Evolutionary conservation across 73 alveolate genomes (phyloP).

Genomic region (Paramecium biaurelia): DNA sequence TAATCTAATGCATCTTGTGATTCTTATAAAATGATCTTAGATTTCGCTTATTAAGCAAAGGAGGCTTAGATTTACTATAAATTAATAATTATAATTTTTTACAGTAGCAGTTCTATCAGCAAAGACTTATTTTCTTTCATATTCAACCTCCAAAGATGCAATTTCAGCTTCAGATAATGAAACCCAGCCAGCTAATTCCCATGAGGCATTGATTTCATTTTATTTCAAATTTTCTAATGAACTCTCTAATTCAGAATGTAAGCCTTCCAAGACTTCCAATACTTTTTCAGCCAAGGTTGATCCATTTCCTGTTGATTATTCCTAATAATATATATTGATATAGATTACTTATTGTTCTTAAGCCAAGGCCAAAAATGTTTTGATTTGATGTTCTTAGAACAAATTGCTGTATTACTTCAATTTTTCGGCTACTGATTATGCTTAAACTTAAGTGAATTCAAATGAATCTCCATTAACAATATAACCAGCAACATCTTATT

Average conservation of each 20-base stretch:
- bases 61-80: constrained; percentile 32
- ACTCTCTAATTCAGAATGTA: not conserved
- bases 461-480: constrained; percentile 18
- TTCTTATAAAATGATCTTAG: constrained; percentile 26
- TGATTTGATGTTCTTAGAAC: constrained; percentile 39
- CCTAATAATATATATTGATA: not conserved
- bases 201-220: constrained; percentile 42
- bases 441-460: not conserved
- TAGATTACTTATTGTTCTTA: not conserved
- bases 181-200: constrained; percentile 51
- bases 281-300: constrained; percentile 37
- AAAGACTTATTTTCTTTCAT: constrained; percentile 33
- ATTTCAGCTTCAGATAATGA: constrained; percentile 51
- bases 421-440: constrained; percentile 19
- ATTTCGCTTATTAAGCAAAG: constrained; percentile 11
- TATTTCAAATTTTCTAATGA: constrained; percentile 22
- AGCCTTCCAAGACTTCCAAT: not conserved
- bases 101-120: constrained; percentile 55
- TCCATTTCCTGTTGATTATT: not conserved
- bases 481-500: constrained; percentile 35
- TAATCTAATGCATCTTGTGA: constrained; percentile 12
- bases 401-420: not conserved
- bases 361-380: constrained; percentile 22
- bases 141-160: constrained; percentile 13
- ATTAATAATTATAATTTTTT: not conserved